Evolutionary conservation across 805 yeast genomes (phyloP), one percentile per base, ranked within the genome.

Genomic region (Candida glaebosa): DNA sequence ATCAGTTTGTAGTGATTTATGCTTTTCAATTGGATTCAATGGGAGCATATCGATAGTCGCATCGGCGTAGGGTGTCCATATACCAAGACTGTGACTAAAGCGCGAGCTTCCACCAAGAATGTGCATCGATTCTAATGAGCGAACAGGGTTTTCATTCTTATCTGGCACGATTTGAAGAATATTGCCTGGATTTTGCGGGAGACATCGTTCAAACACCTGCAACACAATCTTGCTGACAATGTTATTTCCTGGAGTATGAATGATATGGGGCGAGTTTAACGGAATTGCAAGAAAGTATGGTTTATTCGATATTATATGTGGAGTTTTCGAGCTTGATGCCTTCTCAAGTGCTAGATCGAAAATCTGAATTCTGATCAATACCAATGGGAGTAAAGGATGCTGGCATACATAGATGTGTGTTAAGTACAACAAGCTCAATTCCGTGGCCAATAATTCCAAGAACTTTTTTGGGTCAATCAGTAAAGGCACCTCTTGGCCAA

Each of bases 61-160:
- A 48, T 81, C 79, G 0, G 95, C 91, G 57, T 84, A 87, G 0
- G 82, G 76, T 0, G 77, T 56, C 95, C 95, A 87, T 5, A 78
- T 69, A 0, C 91, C 95, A 41, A 82, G 53, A 7, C 89, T 71
- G 20, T 75, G 65, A 1, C 82, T 71, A 49, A 76, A 76, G 39
- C 90, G 62, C 1, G 89, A 79, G 17, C 71, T 73, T 4, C 89
- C 88, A 42, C 76, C 71, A 10, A 81, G 52, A 2, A 81, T 65
- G 47, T 75, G 79, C 66, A 80, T 75, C 0, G 83, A 66, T 31
- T 76, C 77, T 30, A 84, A 56, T 1, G 82, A 76, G 43, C 60
- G 47, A 3, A 66, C 48, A 2, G 71, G 67, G 31, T 51, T 56
- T 39, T 66, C 70, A n/a, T 49, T 46, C 56, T 59, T 18, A 66